Evolutionary conservation across 2,329 filamentous ascomycete genomes (phyloP).

Genomic region (Calycina herbarum): DNA sequence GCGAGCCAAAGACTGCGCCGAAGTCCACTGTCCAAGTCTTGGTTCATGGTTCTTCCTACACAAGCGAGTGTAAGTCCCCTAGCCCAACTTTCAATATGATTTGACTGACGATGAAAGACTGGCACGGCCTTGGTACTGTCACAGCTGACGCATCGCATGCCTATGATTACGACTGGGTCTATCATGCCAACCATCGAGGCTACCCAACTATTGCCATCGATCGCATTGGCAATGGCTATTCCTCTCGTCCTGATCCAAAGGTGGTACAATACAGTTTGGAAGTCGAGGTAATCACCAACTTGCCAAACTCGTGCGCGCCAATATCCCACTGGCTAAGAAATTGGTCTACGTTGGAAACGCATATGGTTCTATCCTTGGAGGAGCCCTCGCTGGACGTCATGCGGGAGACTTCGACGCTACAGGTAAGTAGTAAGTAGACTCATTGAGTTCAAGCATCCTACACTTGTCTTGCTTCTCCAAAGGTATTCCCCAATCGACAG

Average conservation of each 20-base stretch:
- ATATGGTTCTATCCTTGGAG: neutral
- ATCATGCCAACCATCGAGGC: slow-evolving; percentile 16
- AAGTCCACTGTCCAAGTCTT: neutral
- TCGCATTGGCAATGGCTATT: slow-evolving; percentile 19
- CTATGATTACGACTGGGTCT: slow-evolving; percentile 19
- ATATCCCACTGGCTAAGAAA: slow-evolving; percentile 15
- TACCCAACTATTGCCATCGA: slow-evolving; percentile 25
- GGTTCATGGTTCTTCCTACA: slow-evolving; percentile 7
- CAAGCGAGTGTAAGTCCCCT: neutral
- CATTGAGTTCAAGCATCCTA: neutral
- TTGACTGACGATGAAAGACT: neutral
- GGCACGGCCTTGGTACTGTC: neutral
- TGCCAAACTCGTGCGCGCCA: slow-evolving; percentile 11
- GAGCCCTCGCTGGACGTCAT: neutral
- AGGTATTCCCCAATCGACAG: neutral
- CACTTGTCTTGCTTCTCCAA: neutral
- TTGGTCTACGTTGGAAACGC: slow-evolving; percentile 49
- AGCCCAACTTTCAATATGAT: neutral
- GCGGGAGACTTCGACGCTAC: neutral
- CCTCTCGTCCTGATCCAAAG: slow-evolving; percentile 26
- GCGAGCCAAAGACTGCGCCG: neutral
- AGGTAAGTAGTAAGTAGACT: neutral
- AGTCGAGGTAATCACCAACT: slow-evolving; percentile 26
- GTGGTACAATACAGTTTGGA: slow-evolving; percentile 26
- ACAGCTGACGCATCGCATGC: neutral